Percentiles rank a stretch among this genome's conserved stretches.
phyloP scores from a whole-genome alignment of 306 rosid species.

The Acacia confusa region DNA sequence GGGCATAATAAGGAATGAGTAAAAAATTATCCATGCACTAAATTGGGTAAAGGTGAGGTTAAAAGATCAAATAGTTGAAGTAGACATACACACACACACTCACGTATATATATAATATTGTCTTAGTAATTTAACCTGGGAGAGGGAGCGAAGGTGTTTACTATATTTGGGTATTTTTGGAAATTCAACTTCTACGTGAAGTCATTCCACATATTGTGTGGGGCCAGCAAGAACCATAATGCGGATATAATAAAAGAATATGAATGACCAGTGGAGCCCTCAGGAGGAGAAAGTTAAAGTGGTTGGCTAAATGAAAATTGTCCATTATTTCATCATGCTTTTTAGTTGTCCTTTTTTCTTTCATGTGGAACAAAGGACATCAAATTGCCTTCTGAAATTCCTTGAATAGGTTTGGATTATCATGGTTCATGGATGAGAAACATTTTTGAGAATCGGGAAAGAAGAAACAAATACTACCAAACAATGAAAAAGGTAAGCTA shows the following conservation, averaged over 20 bases:
- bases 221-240: constrained; percentile 24
- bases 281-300: constrained; percentile 9
- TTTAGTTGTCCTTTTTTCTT: background rate
- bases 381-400: constrained; percentile 34
- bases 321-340: constrained; percentile 34
- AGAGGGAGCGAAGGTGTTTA: background rate
- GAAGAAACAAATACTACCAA: constrained; percentile 30
- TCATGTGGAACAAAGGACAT: constrained; percentile 25
- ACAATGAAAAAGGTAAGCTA: constrained; percentile 27
- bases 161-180: constrained; percentile 2
- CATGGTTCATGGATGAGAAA: constrained; percentile 22
- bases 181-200: background rate
- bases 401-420: constrained; percentile 33
- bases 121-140: background rate
- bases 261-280: constrained; percentile 20
- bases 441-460: constrained; percentile 8
- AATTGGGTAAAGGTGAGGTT: background rate
- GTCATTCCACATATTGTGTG: constrained; percentile 19
- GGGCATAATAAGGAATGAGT: background rate
- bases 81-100: too few relatives aligned
- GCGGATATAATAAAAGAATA: constrained; percentile 8
- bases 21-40: background rate
- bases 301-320: constrained; percentile 21
- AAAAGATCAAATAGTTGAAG: background rate
- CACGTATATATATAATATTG: background rate